phyloP scores from a whole-genome alignment of 176 grass and related monocot genomes.

The Oropetium thomaeum region DNA sequence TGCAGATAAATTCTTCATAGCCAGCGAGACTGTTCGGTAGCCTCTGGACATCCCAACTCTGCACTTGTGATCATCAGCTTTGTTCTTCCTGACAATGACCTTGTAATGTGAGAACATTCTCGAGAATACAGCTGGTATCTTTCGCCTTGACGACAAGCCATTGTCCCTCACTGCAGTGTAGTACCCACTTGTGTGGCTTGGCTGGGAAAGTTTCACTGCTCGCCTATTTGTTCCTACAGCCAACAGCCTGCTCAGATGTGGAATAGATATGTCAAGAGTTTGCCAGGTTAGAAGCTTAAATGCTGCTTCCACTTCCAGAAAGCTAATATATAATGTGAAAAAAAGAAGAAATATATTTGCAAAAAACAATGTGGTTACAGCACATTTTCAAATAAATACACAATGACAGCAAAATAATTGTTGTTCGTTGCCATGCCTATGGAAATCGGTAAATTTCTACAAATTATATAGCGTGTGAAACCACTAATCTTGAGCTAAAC shows the following conservation, averaged over 20 bases:
- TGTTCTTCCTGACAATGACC: slow-evolving; percentile 37
- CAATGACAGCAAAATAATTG: background rate
- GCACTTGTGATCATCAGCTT: slow-evolving; percentile 35
- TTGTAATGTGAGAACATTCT: slow-evolving; percentile 67
- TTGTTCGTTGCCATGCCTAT: background rate
- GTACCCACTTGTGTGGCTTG: slow-evolving; percentile 31
- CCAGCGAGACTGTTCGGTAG: slow-evolving; percentile 27
- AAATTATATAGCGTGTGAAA: background rate
- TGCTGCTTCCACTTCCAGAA: background rate
- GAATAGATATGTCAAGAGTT: slow-evolving; percentile 5
- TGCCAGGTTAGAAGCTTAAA: background rate
- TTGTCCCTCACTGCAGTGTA: slow-evolving; percentile 37
- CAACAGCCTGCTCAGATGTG: slow-evolving; percentile 56
- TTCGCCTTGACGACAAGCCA: slow-evolving; percentile 43
- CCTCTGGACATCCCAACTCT: slow-evolving; percentile 39
- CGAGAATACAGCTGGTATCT: slow-evolving; percentile 40
- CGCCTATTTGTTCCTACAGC: slow-evolving; percentile 52
- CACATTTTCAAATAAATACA: background rate
- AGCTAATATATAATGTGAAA: background rate
- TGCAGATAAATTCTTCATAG: slow-evolving; percentile 34
- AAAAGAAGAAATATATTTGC: background rate
- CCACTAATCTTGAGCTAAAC: background rate
- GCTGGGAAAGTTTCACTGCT: slow-evolving; percentile 49
- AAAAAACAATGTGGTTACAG: background rate
- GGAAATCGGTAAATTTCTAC: background rate